Evolutionary conservation across 257 asterid species (phyloP).

Genomic region (Solanum tacnaense): DNA sequence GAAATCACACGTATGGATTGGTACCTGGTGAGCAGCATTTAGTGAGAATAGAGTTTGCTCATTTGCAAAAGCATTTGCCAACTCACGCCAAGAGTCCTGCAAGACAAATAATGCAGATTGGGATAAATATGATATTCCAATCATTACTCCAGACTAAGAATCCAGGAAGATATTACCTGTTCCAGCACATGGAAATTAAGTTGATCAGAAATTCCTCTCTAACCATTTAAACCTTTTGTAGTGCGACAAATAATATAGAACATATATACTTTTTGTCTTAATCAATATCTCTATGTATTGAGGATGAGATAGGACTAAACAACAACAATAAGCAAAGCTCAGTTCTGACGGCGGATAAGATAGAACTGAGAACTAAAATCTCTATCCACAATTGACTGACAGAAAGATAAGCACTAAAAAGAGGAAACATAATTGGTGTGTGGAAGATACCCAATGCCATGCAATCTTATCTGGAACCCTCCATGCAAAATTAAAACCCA

Average conservation of each 20-base stretch:
- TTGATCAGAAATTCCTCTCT: background rate
- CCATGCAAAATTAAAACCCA: background rate
- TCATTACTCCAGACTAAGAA: background rate
- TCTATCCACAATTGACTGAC: background rate
- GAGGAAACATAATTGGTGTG: background rate
- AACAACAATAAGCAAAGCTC: background rate
- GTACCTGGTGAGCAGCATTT: conserved; percentile 78
- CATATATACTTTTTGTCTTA: background rate
- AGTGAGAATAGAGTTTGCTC: conserved; percentile 58
- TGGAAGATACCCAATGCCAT: background rate
- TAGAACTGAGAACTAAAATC: background rate
- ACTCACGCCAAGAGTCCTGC: conserved; percentile 78
- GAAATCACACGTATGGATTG: background rate
- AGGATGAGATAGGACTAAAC: background rate
- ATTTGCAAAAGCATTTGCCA: conserved; percentile 72
- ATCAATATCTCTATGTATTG: background rate
- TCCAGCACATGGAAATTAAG: background rate
- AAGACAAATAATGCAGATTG: conserved; percentile 3
- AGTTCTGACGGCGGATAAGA: background rate
- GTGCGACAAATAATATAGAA: background rate
- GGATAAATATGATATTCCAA: background rate
- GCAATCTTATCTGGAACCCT: background rate
- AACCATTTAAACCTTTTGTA: background rate
- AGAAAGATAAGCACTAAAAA: background rate
- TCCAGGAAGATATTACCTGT: background rate